These are phyloP conservation scores for Schwanniomyces occidentalis DNA, from an alignment of 805 yeast genomes.

Conservation along the genomic window DNA sequence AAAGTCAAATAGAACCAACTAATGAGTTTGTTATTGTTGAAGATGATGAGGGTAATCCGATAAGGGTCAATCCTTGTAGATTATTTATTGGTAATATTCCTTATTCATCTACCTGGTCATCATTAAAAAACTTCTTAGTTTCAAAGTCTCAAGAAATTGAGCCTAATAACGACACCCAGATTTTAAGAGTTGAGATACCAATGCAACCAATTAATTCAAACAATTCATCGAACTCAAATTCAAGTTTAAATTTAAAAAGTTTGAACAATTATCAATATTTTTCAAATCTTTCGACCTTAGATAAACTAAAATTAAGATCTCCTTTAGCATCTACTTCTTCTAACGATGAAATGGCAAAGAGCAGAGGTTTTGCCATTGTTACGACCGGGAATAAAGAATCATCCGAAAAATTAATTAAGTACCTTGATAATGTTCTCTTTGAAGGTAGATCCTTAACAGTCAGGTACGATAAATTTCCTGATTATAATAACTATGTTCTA, in stretches of 20 bases:
- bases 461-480: conserved; percentile 57
- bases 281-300: background rate
- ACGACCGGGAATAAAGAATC: conserved; percentile 47
- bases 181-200: conserved; percentile 43
- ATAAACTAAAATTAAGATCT: background rate
- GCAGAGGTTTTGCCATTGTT: conserved; percentile 68
- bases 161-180: conserved; percentile 24
- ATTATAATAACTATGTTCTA: conserved; percentile 29
- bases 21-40: conserved; percentile 15
- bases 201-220: conserved; percentile 22
- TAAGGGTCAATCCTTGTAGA: conserved; percentile 43
- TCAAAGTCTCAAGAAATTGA: conserved; percentile 24
- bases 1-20: background rate
- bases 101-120: conserved; percentile 40
- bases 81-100: conserved; percentile 61
- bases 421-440: conserved; percentile 53
- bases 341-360: conserved; percentile 5
- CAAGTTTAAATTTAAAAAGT: conserved; percentile 1
- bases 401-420: conserved; percentile 48
- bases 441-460: conserved; percentile 64
- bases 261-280: conserved; percentile 9
- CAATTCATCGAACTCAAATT: conserved; percentile 1
- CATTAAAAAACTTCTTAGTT: conserved; percentile 29
- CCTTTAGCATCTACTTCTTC: background rate
- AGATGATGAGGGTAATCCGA: conserved; percentile 25